phyloP scores from a whole-genome alignment of 2,329 filamentous ascomycete genomes.

The Aureobasidium sp. region DNA sequence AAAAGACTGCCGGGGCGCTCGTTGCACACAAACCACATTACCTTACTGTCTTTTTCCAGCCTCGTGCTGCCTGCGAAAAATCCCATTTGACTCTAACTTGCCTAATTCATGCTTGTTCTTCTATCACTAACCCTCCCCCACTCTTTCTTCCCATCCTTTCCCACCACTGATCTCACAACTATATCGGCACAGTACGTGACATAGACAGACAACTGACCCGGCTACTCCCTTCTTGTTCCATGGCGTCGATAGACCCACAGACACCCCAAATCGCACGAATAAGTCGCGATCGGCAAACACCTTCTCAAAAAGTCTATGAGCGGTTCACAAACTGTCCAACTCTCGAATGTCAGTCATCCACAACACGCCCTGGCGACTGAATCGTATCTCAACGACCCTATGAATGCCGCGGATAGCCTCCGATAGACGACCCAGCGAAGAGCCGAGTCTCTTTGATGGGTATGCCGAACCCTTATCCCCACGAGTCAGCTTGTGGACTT shows the following conservation, averaged over 20 bases:
- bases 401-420: not conserved
- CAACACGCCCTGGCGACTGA: not conserved
- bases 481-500: not conserved
- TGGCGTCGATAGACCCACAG: not conserved
- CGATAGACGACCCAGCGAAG: not conserved
- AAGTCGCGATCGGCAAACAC: conserved; percentile 4
- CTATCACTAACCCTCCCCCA: no score
- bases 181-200: no score
- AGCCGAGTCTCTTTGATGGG: not conserved
- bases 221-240: no score
- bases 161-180: no score
- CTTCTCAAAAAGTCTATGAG: not conserved
- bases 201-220: no score
- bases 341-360: not conserved
- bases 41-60: not conserved
- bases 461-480: not conserved
- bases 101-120: no score
- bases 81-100: no score
- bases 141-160: no score
- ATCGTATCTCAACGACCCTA: not conserved
- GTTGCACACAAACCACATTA: not conserved
- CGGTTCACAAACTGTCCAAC: not conserved
- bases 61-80: not conserved
- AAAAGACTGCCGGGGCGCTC: not conserved
- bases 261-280: not conserved